Evolutionary conservation across 2,329 filamentous ascomycete genomes (phyloP), one percentile per base, ranked within the genome.

Genomic region (Aspergillus piperis): DNA sequence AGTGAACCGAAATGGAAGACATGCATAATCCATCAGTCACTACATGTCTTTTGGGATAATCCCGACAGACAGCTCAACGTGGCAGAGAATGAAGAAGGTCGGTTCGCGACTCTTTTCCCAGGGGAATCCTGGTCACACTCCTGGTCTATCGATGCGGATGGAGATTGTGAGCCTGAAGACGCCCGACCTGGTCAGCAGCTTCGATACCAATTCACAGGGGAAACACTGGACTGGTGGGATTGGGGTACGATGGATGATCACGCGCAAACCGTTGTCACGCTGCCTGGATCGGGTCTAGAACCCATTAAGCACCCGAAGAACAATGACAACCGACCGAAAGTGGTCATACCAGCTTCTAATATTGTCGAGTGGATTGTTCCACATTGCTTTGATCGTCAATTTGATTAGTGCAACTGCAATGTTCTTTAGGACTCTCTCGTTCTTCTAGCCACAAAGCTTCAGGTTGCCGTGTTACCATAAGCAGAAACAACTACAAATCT

Each of bases 141-240:
- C 25, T 58, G 57, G 57, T 44, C 49, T 6, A 25, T 53, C 13
- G 4, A 25, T 25, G 42, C 13, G 42, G 42, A 48, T 6, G 19
- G 42, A 17, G 25, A 38, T 21, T 42, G 8, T 5, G 15, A 21
- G 25, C 56, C 56, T 38, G 38, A 54, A 10, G 57, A 58, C 23
- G 25, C 53, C 23, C 42, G 25, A 25, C 57, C 49, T 27, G 49
- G 49, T 11, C 49, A 58, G 49, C 25, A 17, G 57, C 57, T 58
- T 49, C 49, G 49, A 48, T 58, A 58, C 49, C 57, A 54, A 25
- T 54, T 58, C 27, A 54, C 32, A 23, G 57, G 57, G 54, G 54
- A 25, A 48, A 54, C 49, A 38, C 21, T 58, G 39, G 49, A 58
- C 57, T 58, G 57, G 57, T 58, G 57, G 57, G 50, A 52, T 52